These are phyloP conservation scores for Tolypocladium album DNA, from an alignment of 2,329 filamentous ascomycete genomes.

Conservation along the genomic window DNA sequence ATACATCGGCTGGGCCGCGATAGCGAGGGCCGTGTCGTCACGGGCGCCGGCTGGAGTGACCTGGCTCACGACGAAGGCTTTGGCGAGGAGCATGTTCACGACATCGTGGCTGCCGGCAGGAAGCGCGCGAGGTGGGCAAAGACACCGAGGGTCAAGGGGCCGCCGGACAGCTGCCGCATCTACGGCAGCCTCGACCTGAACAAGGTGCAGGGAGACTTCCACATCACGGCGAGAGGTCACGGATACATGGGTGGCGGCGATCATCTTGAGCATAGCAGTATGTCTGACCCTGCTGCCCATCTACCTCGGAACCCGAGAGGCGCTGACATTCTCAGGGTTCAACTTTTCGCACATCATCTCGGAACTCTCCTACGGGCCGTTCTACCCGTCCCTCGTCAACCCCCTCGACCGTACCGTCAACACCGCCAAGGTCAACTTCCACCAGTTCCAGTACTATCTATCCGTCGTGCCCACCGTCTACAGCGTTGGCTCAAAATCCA, in stretches of 20 bases:
- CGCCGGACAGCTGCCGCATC: conserved; percentile 70
- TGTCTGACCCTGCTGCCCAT: conserved; percentile 18
- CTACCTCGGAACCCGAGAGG: not conserved
- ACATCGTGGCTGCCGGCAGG: conserved; percentile 66
- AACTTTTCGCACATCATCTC: conserved; percentile 97
- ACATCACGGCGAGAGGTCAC: conserved; percentile 90
- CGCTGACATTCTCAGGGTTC: conserved; percentile 49
- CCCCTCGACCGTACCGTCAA: conserved; percentile 88
- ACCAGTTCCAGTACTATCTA: conserved; percentile 97
- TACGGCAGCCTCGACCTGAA: conserved; percentile 87
- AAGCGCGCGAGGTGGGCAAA: conserved; percentile 59
- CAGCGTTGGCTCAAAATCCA: conserved; percentile 54
- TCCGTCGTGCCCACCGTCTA: conserved; percentile 93
- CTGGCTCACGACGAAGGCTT: conserved; percentile 49
- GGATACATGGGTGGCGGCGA: conserved; percentile 74
- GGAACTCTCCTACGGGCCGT: conserved; percentile 94
- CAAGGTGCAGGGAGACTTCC: conserved; percentile 96
- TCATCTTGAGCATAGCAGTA: conserved; percentile 75
- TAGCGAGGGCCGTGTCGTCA: conserved; percentile 40
- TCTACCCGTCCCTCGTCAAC: conserved; percentile 87
- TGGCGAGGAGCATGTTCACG: conserved; percentile 77
- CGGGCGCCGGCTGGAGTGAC: conserved; percentile 45
- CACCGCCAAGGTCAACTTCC: conserved; percentile 64
- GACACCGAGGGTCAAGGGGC: conserved; percentile 56
- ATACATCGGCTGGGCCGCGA: conserved; percentile 50